Percentiles rank a stretch among this genome's conserved stretches.
phyloP scores from a whole-genome alignment of 768 basidiomycete genomes.

The Serendipita sp. region DNA sequence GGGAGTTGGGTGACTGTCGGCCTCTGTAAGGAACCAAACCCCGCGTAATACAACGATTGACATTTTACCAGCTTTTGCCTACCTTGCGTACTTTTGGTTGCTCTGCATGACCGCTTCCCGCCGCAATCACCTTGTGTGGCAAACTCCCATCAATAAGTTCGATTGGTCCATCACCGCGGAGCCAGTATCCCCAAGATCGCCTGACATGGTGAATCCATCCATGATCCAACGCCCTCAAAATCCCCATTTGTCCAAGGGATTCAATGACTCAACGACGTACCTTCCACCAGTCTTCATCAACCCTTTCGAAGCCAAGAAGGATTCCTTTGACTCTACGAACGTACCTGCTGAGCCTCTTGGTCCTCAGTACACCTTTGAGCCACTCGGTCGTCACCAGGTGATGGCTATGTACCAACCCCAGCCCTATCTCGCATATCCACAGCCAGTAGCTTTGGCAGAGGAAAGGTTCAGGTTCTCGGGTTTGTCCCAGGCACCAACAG shows the following conservation, averaged over 20 bases:
- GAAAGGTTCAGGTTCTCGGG: neutral
- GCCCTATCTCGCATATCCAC: neutral
- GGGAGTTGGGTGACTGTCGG: neutral
- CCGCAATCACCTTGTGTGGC: neutral
- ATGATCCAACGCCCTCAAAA: slow-evolving; percentile 3
- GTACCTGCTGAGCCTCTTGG: neutral
- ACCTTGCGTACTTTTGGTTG: neutral
- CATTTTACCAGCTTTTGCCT: neutral
- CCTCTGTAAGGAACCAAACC: neutral
- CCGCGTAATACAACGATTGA: neutral
- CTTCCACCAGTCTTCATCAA: slow-evolving; percentile 1
- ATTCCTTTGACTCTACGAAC: neutral
- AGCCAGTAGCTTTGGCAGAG: neutral
- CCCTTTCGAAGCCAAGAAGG: neutral
- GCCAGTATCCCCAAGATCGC: neutral
- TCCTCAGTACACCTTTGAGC: neutral
- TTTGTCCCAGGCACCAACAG: neutral
- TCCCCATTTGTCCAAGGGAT: neutral
- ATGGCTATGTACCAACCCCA: neutral
- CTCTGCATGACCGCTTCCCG: neutral
- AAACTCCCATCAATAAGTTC: neutral
- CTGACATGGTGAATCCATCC: neutral
- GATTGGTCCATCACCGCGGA: slow-evolving; percentile 3
- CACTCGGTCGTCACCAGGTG: neutral
- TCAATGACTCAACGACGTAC: neutral